Evolutionary conservation across 805 yeast species (phyloP), one percentile per base, ranked within the genome.

Genomic region (Brettanomyces anomalus): DNA sequence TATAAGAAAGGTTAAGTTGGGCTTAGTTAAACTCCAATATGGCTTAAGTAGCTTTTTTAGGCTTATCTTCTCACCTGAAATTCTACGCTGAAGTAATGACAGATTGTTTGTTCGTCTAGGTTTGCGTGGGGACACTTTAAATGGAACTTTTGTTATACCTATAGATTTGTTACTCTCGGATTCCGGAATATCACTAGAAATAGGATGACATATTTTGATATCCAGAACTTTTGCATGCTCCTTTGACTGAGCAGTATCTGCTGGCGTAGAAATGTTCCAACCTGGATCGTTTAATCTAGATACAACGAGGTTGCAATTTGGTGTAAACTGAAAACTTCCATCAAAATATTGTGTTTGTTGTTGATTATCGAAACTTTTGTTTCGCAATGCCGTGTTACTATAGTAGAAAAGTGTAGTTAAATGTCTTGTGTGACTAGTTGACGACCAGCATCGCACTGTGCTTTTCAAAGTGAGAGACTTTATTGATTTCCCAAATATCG

Each of bases 11-110:
- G 97, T 85, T 43, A 93, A 71, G 44, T 87, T 74, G 14, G 98
- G 98, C 61, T 93, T 93, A 4, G 96, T 77, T n/a, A 93, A 71
- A 46, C 85, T 85, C 8, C 87, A 42, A 56, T 86, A 88, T 1
- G 88, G 83, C 19, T 71, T 70, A 0, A 72, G 56, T n/a, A 69
- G 37, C 41, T 70, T 65, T 49, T 63, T 70, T 33, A 68, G 53
- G 3, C 60, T 44, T 24, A 51, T 43, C 31, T 52, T 48, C 18
- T 58, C 56, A 18, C 59, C 61, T 5, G 47, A 52, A 15, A 59
- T 41, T 16, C 47, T 46, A 32, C 46, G 52, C 44, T 53, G 53
- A 3, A 60, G 37, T 1, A 51, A 46, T 4, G 64, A 58, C 33
- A 35, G 36, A 15, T 37, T 43, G 33, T 46, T 47, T n/a, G 39